These are phyloP conservation scores for Pneumocystis carinii DNA, from an alignment of 1,139 yeast genomes.

Conservation along the genomic window DNA sequence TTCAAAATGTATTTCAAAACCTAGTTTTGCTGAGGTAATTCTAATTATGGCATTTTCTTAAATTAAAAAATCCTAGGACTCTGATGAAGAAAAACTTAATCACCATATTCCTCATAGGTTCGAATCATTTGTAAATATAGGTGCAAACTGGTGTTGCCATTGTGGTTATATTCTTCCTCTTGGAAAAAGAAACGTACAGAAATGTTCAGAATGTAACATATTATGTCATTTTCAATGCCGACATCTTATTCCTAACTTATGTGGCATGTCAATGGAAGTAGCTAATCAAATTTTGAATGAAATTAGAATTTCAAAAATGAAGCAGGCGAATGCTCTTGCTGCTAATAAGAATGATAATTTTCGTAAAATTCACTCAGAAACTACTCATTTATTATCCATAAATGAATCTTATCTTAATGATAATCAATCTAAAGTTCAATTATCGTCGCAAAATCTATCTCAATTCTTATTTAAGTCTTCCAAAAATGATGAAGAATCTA, in stretches of 20 bases:
- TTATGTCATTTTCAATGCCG: slow-evolving; percentile 90
- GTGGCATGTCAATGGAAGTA: slow-evolving; percentile 97
- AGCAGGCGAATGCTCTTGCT: slow-evolving; percentile 13
- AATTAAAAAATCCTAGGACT: slow-evolving; percentile 27
- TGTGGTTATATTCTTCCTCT: slow-evolving; percentile 93
- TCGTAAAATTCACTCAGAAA: background rate
- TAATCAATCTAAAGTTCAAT: background rate
- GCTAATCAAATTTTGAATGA: slow-evolving; percentile 80
- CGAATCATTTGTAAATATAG: slow-evolving; percentile 77
- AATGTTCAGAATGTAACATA: slow-evolving; percentile 87
- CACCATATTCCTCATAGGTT: slow-evolving; percentile 95
- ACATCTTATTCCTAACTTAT: slow-evolving; percentile 89
- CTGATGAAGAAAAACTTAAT: slow-evolving; percentile 79
- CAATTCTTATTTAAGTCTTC: background rate
- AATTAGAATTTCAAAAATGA: slow-evolving; percentile 60
- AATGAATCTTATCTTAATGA: background rate
- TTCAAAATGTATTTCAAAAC: slow-evolving; percentile 85
- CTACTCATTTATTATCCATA: background rate
- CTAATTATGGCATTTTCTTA: background rate
- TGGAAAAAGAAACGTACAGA: slow-evolving; percentile 87
- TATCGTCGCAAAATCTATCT: background rate
- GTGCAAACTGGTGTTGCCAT: slow-evolving; percentile 98
- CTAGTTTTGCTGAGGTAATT: slow-evolving; percentile 50
- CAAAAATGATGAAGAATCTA: background rate
- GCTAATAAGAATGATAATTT: background rate